These are phyloP conservation scores for Pulveroboletus sp. DNA, from an alignment of 768 basidiomycete species.

Conservation along the genomic window DNA sequence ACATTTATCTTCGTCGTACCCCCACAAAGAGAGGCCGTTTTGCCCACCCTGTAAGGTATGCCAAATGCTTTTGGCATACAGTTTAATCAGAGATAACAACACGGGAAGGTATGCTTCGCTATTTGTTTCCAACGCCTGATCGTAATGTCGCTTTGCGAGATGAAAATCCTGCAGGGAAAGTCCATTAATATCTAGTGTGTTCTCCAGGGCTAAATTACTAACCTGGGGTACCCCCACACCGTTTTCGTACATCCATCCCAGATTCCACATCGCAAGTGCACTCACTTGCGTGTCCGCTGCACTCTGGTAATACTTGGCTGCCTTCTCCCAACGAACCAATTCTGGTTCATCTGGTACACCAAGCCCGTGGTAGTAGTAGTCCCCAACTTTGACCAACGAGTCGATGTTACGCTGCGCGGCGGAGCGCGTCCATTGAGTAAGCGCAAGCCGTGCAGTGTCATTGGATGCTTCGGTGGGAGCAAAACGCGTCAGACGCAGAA, in stretches of 20 bases:
- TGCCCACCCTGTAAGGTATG: constrained; percentile 70
- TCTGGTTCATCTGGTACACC: constrained; percentile 71
- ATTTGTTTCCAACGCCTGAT: constrained; percentile 83
- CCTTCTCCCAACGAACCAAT: constrained; percentile 71
- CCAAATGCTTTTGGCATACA: constrained; percentile 83
- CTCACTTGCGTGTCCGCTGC: constrained; percentile 91
- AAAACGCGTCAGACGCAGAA: constrained; percentile 63
- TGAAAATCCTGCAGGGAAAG: constrained; percentile 71
- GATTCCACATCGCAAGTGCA: constrained; percentile 95
- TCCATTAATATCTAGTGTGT: not conserved
- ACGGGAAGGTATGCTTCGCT: constrained; percentile 88
- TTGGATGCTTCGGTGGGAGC: constrained; percentile 71
- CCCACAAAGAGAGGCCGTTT: constrained; percentile 66
- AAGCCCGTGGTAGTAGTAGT: constrained; percentile 91
- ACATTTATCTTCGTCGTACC: constrained; percentile 46
- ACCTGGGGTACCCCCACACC: constrained; percentile 89
- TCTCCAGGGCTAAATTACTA: constrained; percentile 8
- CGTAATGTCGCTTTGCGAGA: constrained; percentile 94
- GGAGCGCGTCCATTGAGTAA: constrained; percentile 93
- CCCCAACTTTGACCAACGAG: constrained; percentile 94
- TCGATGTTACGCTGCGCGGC: constrained; percentile 95
- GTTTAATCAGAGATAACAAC: constrained; percentile 69
- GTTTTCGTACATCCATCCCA: constrained; percentile 99
- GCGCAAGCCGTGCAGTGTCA: constrained; percentile 74
- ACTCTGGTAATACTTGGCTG: constrained; percentile 89